Evolutionary conservation across 345 rosid species (phyloP).

Genomic region (Microthlaspi erraticum): DNA sequence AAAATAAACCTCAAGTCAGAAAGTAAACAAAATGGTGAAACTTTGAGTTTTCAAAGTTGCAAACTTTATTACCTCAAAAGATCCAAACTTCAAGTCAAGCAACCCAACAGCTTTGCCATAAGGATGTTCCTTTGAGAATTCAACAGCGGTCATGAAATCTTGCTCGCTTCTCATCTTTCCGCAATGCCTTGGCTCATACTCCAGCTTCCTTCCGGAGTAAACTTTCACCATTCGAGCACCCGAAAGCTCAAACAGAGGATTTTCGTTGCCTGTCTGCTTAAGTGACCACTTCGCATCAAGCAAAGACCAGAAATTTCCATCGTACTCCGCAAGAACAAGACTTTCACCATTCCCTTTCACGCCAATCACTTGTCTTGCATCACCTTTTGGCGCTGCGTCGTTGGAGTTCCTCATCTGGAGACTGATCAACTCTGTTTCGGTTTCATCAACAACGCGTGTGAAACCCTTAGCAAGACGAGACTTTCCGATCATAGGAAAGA

Average conservation of each 20-base stretch:
- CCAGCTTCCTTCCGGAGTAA: slow-evolving; percentile 72
- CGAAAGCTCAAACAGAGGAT: slow-evolving; percentile 64
- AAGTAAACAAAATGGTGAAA: slow-evolving; percentile 5
- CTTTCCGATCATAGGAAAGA: slow-evolving; percentile 61
- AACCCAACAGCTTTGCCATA: slow-evolving; percentile 87
- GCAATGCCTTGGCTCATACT: slow-evolving; percentile 62
- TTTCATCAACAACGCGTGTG: slow-evolving; percentile 57
- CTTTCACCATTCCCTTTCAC: slow-evolving; percentile 62
- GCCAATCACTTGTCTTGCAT: slow-evolving; percentile 70
- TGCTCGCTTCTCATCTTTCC: slow-evolving; percentile 57
- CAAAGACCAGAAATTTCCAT: slow-evolving; percentile 65
- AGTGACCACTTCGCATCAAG: slow-evolving; percentile 75
- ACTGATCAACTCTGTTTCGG: slow-evolving; percentile 65
- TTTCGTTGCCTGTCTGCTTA: slow-evolving; percentile 45
- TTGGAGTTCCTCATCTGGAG: slow-evolving; percentile 77
- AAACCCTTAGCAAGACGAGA: slow-evolving; percentile 50
- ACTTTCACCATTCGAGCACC: slow-evolving; percentile 69
- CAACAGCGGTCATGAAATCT: slow-evolving; percentile 77
- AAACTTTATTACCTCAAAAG: slow-evolving; percentile 62
- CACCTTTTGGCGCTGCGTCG: slow-evolving; percentile 38
- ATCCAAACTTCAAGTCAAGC: slow-evolving; percentile 69
- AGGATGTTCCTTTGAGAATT: slow-evolving; percentile 73
- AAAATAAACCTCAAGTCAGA: slow-evolving; percentile 18
- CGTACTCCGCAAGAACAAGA: slow-evolving; percentile 61
- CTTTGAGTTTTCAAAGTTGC: slow-evolving; percentile 13